These are phyloP conservation scores for Mrakia gelida DNA, from an alignment of 768 basidiomycete genomes.

Conservation along the genomic window DNA sequence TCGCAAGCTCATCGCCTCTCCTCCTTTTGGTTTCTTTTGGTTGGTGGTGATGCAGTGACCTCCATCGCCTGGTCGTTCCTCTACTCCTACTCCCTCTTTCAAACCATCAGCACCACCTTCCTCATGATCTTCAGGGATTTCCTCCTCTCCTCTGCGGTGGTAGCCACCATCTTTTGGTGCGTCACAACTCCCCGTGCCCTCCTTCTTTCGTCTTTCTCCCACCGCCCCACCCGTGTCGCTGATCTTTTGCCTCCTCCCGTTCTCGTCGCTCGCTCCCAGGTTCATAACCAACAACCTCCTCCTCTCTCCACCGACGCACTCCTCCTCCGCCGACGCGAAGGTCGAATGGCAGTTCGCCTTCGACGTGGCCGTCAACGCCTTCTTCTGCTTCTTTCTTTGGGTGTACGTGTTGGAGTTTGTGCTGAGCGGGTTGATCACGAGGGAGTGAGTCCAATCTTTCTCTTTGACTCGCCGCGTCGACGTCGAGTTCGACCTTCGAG, in stretches of 20 bases:
- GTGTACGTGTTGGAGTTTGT: conserved; percentile 85
- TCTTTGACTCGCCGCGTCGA: not conserved
- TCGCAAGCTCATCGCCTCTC: not conserved
- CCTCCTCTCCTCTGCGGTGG: conserved; percentile 66
- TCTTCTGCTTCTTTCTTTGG: conserved; percentile 88
- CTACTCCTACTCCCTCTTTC: conserved; percentile 60
- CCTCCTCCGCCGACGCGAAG: conserved; percentile 55
- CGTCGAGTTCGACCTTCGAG: not conserved
- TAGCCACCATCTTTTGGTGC: conserved; percentile 74
- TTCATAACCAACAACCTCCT: conserved; percentile 68
- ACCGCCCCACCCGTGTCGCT: not conserved
- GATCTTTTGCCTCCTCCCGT: conserved; percentile 34
- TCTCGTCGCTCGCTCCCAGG: conserved; percentile 45
- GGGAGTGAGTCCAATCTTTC: conserved; percentile 45
- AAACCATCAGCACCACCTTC: conserved; percentile 61
- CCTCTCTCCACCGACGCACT: conserved; percentile 66
- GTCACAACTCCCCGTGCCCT: conserved; percentile 31
- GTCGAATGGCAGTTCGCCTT: conserved; percentile 95
- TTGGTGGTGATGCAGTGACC: conserved; percentile 53
- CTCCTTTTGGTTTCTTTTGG: not conserved
- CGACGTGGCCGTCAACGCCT: conserved; percentile 93
- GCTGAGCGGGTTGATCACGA: conserved; percentile 73
- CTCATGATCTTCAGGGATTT: conserved; percentile 88
- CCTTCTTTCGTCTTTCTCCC: not conserved
- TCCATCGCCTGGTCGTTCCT: conserved; percentile 81